Percentiles rank a stretch among this genome's conserved stretches.
phyloP scores from a whole-genome alignment of 306 rosid genomes.

The Inga leiocalycina region DNA sequence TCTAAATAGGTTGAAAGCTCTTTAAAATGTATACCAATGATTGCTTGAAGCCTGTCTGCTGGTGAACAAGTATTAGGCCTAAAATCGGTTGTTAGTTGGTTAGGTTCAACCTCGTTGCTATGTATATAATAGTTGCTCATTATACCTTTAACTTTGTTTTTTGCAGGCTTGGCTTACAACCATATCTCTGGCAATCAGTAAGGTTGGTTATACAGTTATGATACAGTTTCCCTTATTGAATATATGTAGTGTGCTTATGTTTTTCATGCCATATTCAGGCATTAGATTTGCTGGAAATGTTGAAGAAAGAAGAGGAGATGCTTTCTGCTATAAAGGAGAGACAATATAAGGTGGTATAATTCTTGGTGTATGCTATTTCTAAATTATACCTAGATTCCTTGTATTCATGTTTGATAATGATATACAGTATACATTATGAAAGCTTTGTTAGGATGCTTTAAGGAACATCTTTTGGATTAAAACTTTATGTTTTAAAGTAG shows the following conservation, averaged over 20 bases:
- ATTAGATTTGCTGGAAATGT: constrained; percentile 79
- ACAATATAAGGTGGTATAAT: constrained; percentile 46
- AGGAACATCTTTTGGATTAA: background rate
- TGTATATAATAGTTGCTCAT: constrained; percentile 3
- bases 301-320: constrained; percentile 90
- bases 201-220: constrained; percentile 59
- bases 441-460: constrained; percentile 5
- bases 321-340: constrained; percentile 74
- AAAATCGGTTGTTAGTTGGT: background rate
- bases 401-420: constrained; percentile 12
- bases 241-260: constrained; percentile 27
- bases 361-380: constrained; percentile 22
- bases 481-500: constrained; percentile 1
- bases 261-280: constrained; percentile 56
- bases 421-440: background rate
- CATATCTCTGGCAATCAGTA: constrained; percentile 78
- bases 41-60: background rate
- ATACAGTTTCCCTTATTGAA: constrained; percentile 19
- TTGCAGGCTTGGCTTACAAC: constrained; percentile 88
- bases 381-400: constrained; percentile 1
- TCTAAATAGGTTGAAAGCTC: background rate
- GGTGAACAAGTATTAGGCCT: background rate
- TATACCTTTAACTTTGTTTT: constrained; percentile 9
- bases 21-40: background rate
- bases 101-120: background rate